These are phyloP conservation scores for Agaricus bisporus DNA, from an alignment of 768 basidiomycete species.

Conservation along the genomic window DNA sequence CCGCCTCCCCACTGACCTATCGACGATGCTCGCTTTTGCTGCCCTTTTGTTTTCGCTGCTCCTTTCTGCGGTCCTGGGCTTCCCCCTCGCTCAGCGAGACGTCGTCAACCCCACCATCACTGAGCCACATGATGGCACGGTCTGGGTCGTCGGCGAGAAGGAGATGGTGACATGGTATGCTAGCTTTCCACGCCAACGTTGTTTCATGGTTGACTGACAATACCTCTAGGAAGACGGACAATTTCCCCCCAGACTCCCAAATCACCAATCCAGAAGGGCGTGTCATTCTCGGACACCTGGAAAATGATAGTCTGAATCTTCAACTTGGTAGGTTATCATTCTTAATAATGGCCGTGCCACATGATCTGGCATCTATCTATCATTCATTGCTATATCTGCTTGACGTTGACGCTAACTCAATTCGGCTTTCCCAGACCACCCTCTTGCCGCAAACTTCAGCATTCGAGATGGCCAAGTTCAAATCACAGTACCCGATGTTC, in stretches of 20 bases:
- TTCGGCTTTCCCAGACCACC: constrained; percentile 35
- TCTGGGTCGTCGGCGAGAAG: constrained; percentile 44
- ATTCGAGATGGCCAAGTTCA: constrained; percentile 42
- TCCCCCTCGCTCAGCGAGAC: constrained; percentile 32
- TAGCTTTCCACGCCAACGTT: background rate
- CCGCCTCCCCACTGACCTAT: constrained; percentile 9
- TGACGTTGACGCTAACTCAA: background rate
- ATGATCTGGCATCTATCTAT: no score
- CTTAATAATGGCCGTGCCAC: background rate
- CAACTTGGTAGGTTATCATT: constrained; percentile 34
- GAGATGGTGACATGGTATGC: constrained; percentile 51
- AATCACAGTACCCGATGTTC: constrained; percentile 47
- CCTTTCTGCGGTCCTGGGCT: constrained; percentile 24
- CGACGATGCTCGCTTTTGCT: constrained; percentile 22
- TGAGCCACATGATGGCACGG: constrained; percentile 35
- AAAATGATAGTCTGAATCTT: constrained; percentile 45
- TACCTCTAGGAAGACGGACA: constrained; percentile 40
- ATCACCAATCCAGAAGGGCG: constrained; percentile 44
- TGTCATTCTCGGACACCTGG: constrained; percentile 45
- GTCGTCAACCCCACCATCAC: constrained; percentile 48
- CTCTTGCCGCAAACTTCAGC: constrained; percentile 51
- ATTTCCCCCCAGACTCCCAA: constrained; percentile 36
- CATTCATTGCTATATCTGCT: background rate
- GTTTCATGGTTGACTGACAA: background rate
- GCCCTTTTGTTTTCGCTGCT: constrained; percentile 25